Evolutionary conservation across 345 rosid genomes (phyloP), one percentile per base, ranked within the genome.

Genomic region (Raphanus sativus): DNA sequence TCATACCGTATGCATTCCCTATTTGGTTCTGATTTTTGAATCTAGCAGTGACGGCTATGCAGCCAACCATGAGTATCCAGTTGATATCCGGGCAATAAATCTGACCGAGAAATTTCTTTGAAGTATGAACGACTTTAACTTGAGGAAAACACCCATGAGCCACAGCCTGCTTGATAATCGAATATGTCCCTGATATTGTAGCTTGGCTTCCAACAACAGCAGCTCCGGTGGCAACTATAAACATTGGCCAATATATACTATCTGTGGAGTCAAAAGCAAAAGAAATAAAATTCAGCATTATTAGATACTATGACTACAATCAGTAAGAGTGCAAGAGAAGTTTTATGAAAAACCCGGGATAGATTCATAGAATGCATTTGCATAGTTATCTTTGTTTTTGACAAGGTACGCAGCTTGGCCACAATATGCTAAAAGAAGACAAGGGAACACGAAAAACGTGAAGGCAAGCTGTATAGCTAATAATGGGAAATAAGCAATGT

Each of bases 341-440:
- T 13, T 48, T 48, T 12, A 12, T 48, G 17, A 60, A 86, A 72
- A 72, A 90, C 99, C 82, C 16, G 98, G 98, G 60, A 94, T 94
- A 66, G 98, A 94, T 48, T 86, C 89, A 75, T 90, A 94, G 83
- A 95, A 95, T 9, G 84, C 91, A 75, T 95, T 93, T 6, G 17
- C 16, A 25, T 83, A 90, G 71, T 91, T 92, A 1, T 86, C 88
- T 33, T 0, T 65, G 69, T 92, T 54, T 6, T 76, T 75, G 86
- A 89, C 74, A 73, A 95, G 96, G 79, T 92, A 95, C 25, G 99
- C 97, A 58, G 99, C 99, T 82, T 95, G 99, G 71, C 99, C 99
- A 11, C 90, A 81, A 72, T 95, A 95, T 15, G 99, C 97, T 75
- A 91, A 80, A 75, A 95, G 94, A 83, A 95, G 99, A 83, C 96